Evolutionary conservation across 345 rosid species (phyloP).

Genomic region (Syzygium aromaticum): DNA sequence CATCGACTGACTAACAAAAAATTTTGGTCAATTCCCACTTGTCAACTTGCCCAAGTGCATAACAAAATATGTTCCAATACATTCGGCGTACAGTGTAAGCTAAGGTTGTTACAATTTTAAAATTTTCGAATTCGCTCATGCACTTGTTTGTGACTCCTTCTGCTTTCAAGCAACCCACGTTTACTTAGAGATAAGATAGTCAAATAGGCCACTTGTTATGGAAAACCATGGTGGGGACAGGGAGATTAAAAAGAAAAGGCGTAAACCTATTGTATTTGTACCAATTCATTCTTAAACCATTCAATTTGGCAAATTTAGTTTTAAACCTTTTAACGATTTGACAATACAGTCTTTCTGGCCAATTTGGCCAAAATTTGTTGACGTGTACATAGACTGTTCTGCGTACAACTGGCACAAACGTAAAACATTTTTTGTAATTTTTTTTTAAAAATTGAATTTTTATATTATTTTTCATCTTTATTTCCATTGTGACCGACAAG

Average conservation of each 20-base stretch:
- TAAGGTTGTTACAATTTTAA: not conserved
- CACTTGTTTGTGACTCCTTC: not conserved
- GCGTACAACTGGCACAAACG: too few species aligned
- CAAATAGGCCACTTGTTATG: not conserved
- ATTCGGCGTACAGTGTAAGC: not conserved
- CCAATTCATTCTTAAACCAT: too few species aligned
- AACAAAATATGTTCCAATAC: not conserved
- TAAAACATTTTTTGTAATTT: too few species aligned
- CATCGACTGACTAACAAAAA: not conserved
- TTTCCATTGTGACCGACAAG: too few species aligned
- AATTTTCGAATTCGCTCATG: not conserved
- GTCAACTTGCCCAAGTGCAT: not conserved
- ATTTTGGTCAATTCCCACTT: not conserved
- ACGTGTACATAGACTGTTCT: accelerated
- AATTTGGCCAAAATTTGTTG: too few species aligned
- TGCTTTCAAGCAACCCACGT: not conserved
- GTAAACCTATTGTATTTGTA: too few species aligned
- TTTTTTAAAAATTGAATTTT: too few species aligned
- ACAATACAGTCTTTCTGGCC: too few species aligned
- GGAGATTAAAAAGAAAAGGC: too few species aligned
- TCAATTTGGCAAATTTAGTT: too few species aligned
- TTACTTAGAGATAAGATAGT: not conserved
- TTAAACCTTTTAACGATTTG: too few species aligned
- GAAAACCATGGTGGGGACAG: not conserved
- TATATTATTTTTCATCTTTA: too few species aligned